Evolutionary conservation across 192 early-diverging fungal genomes (phyloP).

Genomic region (Entomortierella parvispora): DNA sequence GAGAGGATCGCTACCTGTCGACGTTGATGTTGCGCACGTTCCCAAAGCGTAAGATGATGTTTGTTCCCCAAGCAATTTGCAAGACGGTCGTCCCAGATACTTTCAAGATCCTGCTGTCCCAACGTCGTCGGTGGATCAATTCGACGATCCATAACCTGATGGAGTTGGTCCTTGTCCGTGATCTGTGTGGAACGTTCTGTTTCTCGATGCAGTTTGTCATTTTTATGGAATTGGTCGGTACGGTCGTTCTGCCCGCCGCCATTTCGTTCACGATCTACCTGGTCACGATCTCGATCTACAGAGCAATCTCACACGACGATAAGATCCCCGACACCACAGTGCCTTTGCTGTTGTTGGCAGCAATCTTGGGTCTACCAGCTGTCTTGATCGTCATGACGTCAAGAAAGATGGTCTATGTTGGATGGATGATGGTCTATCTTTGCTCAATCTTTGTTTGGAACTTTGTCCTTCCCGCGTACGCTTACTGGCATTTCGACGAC

Average conservation of each 20-base stretch:
- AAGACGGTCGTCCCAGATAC: conserved; percentile 90
- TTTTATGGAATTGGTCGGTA: conserved; percentile 93
- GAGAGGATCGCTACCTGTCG: conserved; percentile 95
- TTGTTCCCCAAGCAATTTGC: conserved; percentile 91
- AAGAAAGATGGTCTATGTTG: conserved; percentile 84
- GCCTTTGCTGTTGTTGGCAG: conserved; percentile 76
- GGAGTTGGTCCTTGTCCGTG: conserved; percentile 81
- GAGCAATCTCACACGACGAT: conserved; percentile 22
- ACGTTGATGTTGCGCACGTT: conserved; percentile 95
- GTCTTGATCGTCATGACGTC: conserved; percentile 91
- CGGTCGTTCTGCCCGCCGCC: conserved; percentile 91
- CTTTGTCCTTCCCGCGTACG: conserved; percentile 79
- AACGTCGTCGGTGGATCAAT: conserved; percentile 94
- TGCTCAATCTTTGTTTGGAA: conserved; percentile 81
- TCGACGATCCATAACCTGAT: conserved; percentile 90
- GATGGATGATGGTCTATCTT: conserved; percentile 93
- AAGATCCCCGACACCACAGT: conserved; percentile 48
- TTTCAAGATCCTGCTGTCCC: conserved; percentile 85
- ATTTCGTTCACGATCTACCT: conserved; percentile 88
- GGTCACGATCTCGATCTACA: conserved; percentile 55
- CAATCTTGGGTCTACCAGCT: conserved; percentile 89
- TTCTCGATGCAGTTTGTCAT: conserved; percentile 97
- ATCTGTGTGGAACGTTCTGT: conserved; percentile 89
- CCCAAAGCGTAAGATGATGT: conserved; percentile 95
- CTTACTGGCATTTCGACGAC: conserved; percentile 93